Evolutionary conservation across 257 asterid genomes (phyloP).

Genomic region (Ilex aquifolium): DNA sequence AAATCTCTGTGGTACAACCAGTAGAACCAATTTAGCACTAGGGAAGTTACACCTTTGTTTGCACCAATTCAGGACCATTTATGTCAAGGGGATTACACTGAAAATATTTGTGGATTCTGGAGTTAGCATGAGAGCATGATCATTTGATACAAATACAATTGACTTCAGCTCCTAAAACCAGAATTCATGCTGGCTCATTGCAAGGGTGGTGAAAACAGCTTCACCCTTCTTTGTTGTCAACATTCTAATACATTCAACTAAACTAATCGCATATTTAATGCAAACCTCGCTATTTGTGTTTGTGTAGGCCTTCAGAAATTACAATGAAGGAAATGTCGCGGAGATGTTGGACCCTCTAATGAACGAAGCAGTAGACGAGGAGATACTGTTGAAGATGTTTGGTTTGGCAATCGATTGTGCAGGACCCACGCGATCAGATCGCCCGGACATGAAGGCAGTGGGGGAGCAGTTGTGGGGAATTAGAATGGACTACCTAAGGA

Average conservation of each 20-base stretch:
- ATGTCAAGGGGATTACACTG: too few relatives aligned
- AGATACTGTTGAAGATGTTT: slow-evolving; percentile 60
- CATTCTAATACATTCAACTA: background rate
- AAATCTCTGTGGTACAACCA: too few relatives aligned
- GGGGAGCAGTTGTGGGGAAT: slow-evolving; percentile 88
- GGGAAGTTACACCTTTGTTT: too few relatives aligned
- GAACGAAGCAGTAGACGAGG: slow-evolving; percentile 46
- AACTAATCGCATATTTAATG: background rate
- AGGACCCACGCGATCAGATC: slow-evolving; percentile 80
- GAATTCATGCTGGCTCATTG: background rate
- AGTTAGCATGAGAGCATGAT: too few relatives aligned
- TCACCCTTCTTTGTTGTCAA: background rate
- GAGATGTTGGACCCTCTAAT: slow-evolving; percentile 76
- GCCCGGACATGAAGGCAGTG: slow-evolving; percentile 82
- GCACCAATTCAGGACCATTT: too few relatives aligned
- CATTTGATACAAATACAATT: too few relatives aligned
- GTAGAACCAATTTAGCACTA: too few relatives aligned
- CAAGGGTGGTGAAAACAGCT: background rate
- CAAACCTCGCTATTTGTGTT: background rate
- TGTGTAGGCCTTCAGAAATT: slow-evolving; percentile 72
- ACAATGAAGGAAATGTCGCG: slow-evolving; percentile 34
- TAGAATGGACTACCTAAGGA: slow-evolving; percentile 70
- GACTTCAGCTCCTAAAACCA: background rate
- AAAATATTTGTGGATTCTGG: too few relatives aligned
- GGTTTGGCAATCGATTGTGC: slow-evolving; percentile 77